Percentiles rank a stretch among this genome's conserved stretches.
Conservation (phyloP, 1,139 yeast species). For the Yamadazyma dushanensis region DNA sequence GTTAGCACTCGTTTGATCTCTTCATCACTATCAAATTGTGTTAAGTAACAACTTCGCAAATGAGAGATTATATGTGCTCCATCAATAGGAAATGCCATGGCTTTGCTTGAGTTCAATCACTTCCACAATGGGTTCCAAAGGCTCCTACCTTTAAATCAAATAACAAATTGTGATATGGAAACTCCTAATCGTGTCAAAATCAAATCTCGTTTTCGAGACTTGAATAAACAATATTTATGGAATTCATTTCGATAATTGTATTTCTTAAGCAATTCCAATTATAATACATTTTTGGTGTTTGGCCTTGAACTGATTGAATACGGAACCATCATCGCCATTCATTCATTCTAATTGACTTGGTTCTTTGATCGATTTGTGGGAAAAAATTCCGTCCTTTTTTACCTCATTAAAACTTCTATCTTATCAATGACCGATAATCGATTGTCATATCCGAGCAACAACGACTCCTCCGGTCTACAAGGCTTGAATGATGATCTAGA, state of each 20-base stretch:
- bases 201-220: slow-evolving; percentile 3
- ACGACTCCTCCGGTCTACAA: slow-evolving; percentile 19
- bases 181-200: slow-evolving; percentile 2
- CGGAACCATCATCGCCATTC: no score
- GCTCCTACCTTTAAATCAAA: no score
- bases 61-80: slow-evolving; percentile 30
- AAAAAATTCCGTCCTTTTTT: no score
- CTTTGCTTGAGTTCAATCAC: background rate
- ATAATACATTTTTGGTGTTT: background rate
- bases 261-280: background rate
- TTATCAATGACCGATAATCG: no score
- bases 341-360: no score
- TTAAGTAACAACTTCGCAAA: slow-evolving; percentile 31
- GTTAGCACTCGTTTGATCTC: slow-evolving; percentile 24
- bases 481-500: slow-evolving; percentile 34
- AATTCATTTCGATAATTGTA: slow-evolving; percentile 2
- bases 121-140: background rate
- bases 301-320: no score
- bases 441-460: slow-evolving; percentile 8
- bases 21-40: slow-evolving; percentile 27
- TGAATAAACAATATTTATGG: slow-evolving; percentile 1
- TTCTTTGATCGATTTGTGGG: no score
- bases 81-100: slow-evolving; percentile 39
- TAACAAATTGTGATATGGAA: no score
- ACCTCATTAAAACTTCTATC: no score